These are phyloP conservation scores for Magnolia kwangsiensis DNA, from an alignment of 164 flowering plant species.

Conservation along the genomic window DNA sequence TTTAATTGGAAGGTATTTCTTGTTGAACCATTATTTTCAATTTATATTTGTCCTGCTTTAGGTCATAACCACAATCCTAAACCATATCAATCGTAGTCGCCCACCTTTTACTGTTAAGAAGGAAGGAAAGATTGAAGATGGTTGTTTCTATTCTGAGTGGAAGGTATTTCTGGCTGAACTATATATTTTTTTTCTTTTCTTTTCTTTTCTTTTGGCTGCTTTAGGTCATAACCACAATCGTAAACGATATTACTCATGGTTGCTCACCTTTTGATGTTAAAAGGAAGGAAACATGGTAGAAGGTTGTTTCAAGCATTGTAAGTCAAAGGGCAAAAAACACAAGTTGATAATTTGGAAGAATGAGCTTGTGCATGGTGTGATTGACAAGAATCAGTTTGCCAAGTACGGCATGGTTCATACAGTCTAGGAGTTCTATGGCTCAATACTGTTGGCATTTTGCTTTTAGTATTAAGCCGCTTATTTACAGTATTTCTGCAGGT, in stretches of 20 bases:
- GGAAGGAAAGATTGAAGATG: constrained; percentile 7
- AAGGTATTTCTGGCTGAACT: neutral
- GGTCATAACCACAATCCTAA: constrained; percentile 80
- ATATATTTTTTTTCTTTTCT: neutral
- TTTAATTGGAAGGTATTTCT: neutral
- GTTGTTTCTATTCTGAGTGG: constrained; percentile 24
- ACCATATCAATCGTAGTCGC: constrained; percentile 64
- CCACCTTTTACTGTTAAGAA: constrained; percentile 69
- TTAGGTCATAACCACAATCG: constrained; percentile 77
- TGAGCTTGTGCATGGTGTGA: constrained; percentile 80
- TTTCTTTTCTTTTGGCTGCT: constrained; percentile 16
- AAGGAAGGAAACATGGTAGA: constrained; percentile 17
- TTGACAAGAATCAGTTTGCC: constrained; percentile 96
- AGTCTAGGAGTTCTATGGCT: constrained; percentile 90
- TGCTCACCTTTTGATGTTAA: constrained; percentile 64
- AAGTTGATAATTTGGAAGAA: constrained; percentile 54
- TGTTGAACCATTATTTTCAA: neutral
- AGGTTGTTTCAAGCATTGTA: constrained; percentile 39
- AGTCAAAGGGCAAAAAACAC: constrained; percentile 41
- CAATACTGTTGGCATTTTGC: constrained; percentile 74
- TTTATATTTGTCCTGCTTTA: constrained; percentile 24
- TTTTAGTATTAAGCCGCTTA: constrained; percentile 80
- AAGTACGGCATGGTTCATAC: constrained; percentile 88
- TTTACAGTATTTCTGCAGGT: constrained; percentile 88
- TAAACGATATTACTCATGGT: constrained; percentile 72